Conservation (phyloP, 441 rosid species). For the Mallotus repandus region DNA sequence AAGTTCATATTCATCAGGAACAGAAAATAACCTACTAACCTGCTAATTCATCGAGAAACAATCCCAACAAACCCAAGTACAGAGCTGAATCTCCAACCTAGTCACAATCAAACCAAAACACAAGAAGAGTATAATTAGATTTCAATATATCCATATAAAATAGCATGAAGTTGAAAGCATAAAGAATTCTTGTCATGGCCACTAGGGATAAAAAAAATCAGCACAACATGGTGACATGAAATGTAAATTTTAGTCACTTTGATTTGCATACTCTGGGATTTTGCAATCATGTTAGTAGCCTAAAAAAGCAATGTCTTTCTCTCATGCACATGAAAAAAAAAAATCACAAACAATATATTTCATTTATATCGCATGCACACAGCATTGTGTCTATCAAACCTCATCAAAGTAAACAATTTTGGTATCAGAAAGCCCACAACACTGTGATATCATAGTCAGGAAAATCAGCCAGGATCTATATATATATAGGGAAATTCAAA, state of each 20-base stretch:
- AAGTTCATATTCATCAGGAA: constrained; percentile 21
- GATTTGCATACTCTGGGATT: background rate
- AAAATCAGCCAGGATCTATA: too few relatives aligned
- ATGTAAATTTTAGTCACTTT: background rate
- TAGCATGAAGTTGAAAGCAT: background rate
- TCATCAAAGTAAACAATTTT: background rate
- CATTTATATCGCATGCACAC: background rate
- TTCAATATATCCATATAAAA: background rate
- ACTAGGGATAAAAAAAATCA: too few relatives aligned
- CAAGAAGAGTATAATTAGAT: constrained; percentile 11
- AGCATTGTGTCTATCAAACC: background rate
- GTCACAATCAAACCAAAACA: constrained; percentile 20
- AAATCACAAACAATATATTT: background rate
- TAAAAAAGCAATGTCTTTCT: background rate
- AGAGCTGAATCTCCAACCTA: constrained; percentile 95
- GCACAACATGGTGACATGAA: background rate
- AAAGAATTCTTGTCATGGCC: background rate
- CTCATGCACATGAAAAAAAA: background rate
- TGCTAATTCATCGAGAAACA: constrained; percentile 80
- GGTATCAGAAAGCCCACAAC: background rate
- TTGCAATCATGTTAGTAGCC: background rate
- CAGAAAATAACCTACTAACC: constrained; percentile 29
- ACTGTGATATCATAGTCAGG: background rate
- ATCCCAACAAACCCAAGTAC: constrained; percentile 72
- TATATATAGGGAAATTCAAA: too few relatives aligned